Evolutionary conservation across 179 eudicot genomes (phyloP), one percentile per base, ranked within the genome.

Genomic region (Nepenthes alata): DNA sequence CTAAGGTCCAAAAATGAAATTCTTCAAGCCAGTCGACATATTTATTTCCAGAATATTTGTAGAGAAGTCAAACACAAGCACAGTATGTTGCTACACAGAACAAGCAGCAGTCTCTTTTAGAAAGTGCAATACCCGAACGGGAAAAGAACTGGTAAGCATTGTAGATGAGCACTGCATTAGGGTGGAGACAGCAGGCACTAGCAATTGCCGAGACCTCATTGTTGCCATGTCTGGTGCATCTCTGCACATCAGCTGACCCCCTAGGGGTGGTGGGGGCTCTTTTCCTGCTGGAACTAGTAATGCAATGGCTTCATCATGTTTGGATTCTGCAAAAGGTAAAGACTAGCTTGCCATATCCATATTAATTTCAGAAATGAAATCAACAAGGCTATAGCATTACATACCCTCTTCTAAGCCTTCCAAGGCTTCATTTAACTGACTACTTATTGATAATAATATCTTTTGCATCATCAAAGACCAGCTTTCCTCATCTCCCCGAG

Each of bases 331-430:
- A 78, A 54, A 25, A 45, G 47, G 37, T 6, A 3, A 10, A 64
- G 34, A 54, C n/a, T 11, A 2, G 41, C 6, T 57, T 57, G 37
- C 12, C 25, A 25, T 35, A 13, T 14, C 50, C 35, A 38, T 39
- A n/a, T 39, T 59, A 3, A 39, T n/a, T 13, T 1, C 36, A n/a
- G 47, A 6, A 47, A 65, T 10, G 48, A 65, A 57, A 15, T 8
- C 0, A 25, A 25, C 25, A 8, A 39, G 14, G 38, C 2, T 47
- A 60, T 34, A 15, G 58, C 47, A n/a, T 48, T 8, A 3, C 11
- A 53, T 74, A 89, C 98, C 98, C 74, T 90, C 91, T 79, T 93
- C 98, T 54, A 87, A 79, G 45, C 95, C 94, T 76, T 87, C 95
- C 66, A 93, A 83, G 37, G 79, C 83, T 61, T 80, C 89, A 70